Percentiles rank a stretch among this genome's conserved stretches.
phyloP scores from a whole-genome alignment of 1,284 basidiomycete species.

The Apiotrichum sp. region DNA sequence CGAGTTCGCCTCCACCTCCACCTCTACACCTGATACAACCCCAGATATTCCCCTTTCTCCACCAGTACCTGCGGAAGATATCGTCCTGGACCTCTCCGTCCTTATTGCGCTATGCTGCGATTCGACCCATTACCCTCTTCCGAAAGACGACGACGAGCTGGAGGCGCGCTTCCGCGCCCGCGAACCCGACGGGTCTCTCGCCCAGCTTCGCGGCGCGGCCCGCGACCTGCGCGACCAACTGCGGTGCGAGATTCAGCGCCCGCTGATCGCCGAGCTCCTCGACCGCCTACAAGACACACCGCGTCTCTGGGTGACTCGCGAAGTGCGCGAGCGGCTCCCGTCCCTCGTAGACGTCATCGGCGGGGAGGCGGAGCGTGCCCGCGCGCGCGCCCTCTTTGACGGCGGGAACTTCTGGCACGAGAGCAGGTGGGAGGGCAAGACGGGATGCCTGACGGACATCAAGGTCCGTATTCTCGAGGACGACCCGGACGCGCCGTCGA shows the following conservation, averaged over 20 bases:
- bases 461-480: conserved; percentile 23
- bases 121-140: conserved; percentile 66
- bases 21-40: not conserved
- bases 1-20: conserved; percentile 16
- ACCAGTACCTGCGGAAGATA: conserved; percentile 28
- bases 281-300: conserved; percentile 15
- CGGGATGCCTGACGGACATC: conserved; percentile 23
- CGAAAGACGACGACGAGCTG: conserved; percentile 53
- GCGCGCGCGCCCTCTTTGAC: conserved; percentile 30
- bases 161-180: conserved; percentile 54
- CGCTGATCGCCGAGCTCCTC: conserved; percentile 34
- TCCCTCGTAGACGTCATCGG: conserved; percentile 38
- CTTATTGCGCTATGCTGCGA: conserved; percentile 78
- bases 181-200: conserved; percentile 9
- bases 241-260: conserved; percentile 32
- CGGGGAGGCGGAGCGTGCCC: conserved; percentile 26
- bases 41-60: not conserved
- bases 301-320: conserved; percentile 39
- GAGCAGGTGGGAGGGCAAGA: conserved; percentile 31
- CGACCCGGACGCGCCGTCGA: not conserved
- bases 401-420: conserved; percentile 28
- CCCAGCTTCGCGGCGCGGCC: conserved; percentile 26
- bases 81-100: conserved; percentile 73
- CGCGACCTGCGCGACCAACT: conserved; percentile 41
- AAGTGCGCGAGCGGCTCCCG: conserved; percentile 34